A percentile compares a stretch with the other conserved stretches of the same genome.
phyloP scores from a whole-genome alignment of 2,329 filamentous ascomycete genomes.

The Arthrocladium fulminans region DNA sequence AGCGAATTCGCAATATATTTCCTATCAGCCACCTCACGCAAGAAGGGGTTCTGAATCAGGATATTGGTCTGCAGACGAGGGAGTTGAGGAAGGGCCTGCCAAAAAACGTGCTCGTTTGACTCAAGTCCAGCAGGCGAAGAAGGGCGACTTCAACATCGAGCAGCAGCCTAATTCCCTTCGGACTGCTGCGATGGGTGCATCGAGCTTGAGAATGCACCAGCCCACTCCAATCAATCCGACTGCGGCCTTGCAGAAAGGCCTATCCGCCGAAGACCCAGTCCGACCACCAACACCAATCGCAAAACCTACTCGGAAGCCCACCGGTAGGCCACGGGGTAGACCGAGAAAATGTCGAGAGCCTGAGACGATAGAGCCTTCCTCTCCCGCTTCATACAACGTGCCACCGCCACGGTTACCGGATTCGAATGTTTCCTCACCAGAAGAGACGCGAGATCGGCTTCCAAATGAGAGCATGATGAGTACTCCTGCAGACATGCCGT shows the following conservation, averaged over 20 bases:
- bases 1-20: constrained; percentile 16
- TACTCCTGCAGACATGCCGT: constrained; percentile 75
- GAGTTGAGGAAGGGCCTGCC: constrained; percentile 43
- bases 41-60: constrained; percentile 41
- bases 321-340: constrained; percentile 19
- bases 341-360: constrained; percentile 41
- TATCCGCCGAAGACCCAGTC: constrained; percentile 34
- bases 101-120: constrained; percentile 76
- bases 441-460: constrained; percentile 39
- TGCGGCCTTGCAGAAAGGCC: constrained; percentile 21
- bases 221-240: constrained; percentile 49
- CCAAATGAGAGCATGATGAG: constrained; percentile 37
- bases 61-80: constrained; percentile 67
- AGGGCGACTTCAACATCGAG: constrained; percentile 57
- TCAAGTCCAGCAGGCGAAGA: constrained; percentile 62
- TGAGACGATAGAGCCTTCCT: constrained; percentile 45
- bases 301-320: constrained; percentile 20
- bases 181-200: constrained; percentile 83
- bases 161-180: constrained; percentile 69
- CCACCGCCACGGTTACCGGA: constrained; percentile 34
- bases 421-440: constrained; percentile 40
- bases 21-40: constrained; percentile 20
- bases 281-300: constrained; percentile 38
- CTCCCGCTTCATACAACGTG: constrained; percentile 32
- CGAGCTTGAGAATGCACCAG: constrained; percentile 74